Base-by-base conservation (phyloP, 257 asterid genomes). In the Jaltomata sinuosa region DNA sequence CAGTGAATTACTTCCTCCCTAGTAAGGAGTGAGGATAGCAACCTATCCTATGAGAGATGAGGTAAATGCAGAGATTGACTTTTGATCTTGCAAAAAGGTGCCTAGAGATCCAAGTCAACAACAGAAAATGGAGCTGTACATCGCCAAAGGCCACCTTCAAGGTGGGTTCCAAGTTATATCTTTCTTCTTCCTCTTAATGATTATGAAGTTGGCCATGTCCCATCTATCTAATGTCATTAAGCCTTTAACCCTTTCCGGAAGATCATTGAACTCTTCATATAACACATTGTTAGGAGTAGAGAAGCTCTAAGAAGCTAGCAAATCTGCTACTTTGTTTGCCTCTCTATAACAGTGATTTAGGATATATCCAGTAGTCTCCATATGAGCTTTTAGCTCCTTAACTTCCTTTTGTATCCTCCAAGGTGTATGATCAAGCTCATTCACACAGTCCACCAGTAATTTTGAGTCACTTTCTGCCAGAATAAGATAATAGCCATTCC, bases 61-160 rank as follows among this genome's bases (percentile, higher is more conserved):
- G 11, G 6, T 1, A 22, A 22, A 57, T 57, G 32, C 67, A 57
- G 4, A 4, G 25, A 6, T 22, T 22, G 67, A 59, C 8, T 38
- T 38, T 7, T 7, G 42, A 38, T 4, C 1, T 38, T 7, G 1
- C 42, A 38, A 38, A 38, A 7, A 38, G 42, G 6, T 7, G 5
- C 42, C 42, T 8, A 38, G n/a, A 38, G 42, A 38, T 38, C 42
- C 42, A 38, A 38, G 42, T 4, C 42, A 38, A 3, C 1, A 38
- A 38, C 6, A n/a, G n/a, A n/a, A n/a, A n/a, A n/a, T n/a, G n/a
- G n/a, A n/a, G n/a, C 6, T 38, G 7, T 38, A 38, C 42, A 38
- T 4, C 8, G 42, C 0, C 42, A 3, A 38, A 5, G 42, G 6
- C 5, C 0, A 7, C 0, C 27, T 10, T 2, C 4, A 54, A 0